These are phyloP conservation scores for Rhizopogon salebrosus DNA, from an alignment of 768 basidiomycete species.

Conservation along the genomic window DNA sequence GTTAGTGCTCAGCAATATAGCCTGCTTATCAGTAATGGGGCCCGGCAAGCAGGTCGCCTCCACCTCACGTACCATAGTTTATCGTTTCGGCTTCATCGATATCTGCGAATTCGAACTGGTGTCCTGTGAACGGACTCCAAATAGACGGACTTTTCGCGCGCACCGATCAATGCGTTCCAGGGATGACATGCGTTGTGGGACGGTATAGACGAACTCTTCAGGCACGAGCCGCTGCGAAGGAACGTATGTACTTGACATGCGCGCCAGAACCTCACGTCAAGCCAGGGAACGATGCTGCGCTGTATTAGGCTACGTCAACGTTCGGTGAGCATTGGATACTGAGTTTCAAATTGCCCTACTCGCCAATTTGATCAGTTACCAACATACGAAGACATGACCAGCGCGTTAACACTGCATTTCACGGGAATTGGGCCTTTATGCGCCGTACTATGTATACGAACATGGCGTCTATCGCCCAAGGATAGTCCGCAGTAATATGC, in stretches of 20 bases:
- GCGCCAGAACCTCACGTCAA: background rate
- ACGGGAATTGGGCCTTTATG: background rate
- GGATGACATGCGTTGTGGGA: background rate
- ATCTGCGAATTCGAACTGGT: background rate
- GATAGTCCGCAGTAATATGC: too few species aligned
- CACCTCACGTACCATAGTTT: background rate
- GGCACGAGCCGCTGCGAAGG: background rate
- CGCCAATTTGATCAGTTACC: background rate
- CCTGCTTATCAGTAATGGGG: background rate
- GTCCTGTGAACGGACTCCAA: background rate
- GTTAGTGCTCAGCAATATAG: too few species aligned
- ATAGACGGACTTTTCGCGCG: background rate
- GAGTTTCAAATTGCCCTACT: background rate
- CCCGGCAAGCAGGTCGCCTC: background rate
- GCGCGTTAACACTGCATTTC: background rate
- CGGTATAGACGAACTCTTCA: background rate
- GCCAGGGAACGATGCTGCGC: background rate
- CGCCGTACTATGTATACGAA: background rate
- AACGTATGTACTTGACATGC: background rate
- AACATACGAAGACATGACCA: background rate
- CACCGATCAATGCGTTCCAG: background rate
- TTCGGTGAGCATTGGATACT: too few species aligned
- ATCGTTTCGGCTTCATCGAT: conserved; percentile 7
- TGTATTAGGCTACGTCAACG: background rate
- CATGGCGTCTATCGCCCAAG: background rate